Conservation (phyloP, 1,284 basidiomycete genomes). For the Takashimella tepidaria region DNA sequence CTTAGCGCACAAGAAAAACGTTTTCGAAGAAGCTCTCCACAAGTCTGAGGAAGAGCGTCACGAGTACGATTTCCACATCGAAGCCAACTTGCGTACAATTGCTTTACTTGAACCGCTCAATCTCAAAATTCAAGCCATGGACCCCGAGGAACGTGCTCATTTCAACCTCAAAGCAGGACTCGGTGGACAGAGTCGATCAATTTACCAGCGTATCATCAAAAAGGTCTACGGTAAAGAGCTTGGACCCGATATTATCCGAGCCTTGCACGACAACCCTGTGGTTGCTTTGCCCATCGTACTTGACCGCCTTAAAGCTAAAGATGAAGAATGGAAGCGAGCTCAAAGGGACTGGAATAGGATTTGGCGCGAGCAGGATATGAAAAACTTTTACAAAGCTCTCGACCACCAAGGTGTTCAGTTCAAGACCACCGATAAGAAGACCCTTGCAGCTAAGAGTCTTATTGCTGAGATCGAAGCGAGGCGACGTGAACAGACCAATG, state of each 20-base stretch:
- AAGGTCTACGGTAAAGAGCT: conserved; percentile 82
- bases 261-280: conserved; percentile 86
- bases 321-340: conserved; percentile 94
- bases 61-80: conserved; percentile 96
- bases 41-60: conserved; percentile 97
- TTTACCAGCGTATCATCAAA: conserved; percentile 92
- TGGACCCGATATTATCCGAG: conserved; percentile 78
- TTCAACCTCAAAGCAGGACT: conserved; percentile 86
- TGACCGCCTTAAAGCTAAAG: conserved; percentile 83
- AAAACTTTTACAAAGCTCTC: conserved; percentile 95
- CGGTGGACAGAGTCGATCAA: conserved; percentile 77
- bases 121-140: conserved; percentile 82
- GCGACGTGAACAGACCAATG: conserved; percentile 67
- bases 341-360: conserved; percentile 96
- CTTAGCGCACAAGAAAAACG: conserved; percentile 93
- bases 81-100: conserved; percentile 87
- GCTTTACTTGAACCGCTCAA: conserved; percentile 86
- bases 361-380: conserved; percentile 94
- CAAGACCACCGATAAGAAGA: conserved; percentile 96
- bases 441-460: conserved; percentile 82
- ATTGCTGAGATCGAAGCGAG: conserved; percentile 80
- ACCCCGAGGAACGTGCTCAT: conserved; percentile 72
- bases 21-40: conserved; percentile 92
- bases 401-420: conserved; percentile 94
- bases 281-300: conserved; percentile 91